Evolutionary conservation across 345 rosid species (phyloP).

Genomic region (Salix viminalis): DNA sequence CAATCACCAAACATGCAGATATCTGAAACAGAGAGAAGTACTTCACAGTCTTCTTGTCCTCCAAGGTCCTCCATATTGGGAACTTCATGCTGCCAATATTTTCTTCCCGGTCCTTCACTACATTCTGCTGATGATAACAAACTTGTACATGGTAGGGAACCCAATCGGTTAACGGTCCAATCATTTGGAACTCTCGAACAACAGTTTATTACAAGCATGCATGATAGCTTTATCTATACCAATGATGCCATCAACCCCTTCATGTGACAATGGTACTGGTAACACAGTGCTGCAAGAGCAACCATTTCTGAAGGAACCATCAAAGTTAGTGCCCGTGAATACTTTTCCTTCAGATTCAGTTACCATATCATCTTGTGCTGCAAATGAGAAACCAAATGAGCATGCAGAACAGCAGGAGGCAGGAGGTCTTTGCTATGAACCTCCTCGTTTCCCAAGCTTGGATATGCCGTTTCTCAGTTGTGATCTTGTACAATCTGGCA

Average conservation of each 20-base stretch:
- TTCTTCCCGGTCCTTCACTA: slow-evolving; percentile 29
- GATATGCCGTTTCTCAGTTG: slow-evolving; percentile 94
- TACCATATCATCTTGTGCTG: slow-evolving; percentile 32
- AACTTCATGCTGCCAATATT: slow-evolving; percentile 44
- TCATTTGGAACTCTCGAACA: slow-evolving; percentile 47
- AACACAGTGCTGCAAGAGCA: slow-evolving; percentile 40
- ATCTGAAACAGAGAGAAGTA: slow-evolving; percentile 36
- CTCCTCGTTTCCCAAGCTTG: slow-evolving; percentile 94
- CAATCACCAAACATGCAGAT: slow-evolving; percentile 37
- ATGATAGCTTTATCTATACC: slow-evolving; percentile 45
- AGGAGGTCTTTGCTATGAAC: slow-evolving; percentile 88
- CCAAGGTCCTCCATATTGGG: slow-evolving; percentile 39
- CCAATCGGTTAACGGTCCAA: slow-evolving; percentile 34
- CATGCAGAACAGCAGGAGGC: slow-evolving; percentile 41
- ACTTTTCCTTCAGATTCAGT: slow-evolving; percentile 47
- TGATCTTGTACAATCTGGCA: slow-evolving; percentile 77
- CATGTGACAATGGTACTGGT: slow-evolving; percentile 33
- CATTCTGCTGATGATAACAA: slow-evolving; percentile 33
- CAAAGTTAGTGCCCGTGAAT: slow-evolving; percentile 60
- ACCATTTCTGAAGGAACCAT: slow-evolving; percentile 48
- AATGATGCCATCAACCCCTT: slow-evolving; percentile 44
- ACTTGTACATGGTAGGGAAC: slow-evolving; percentile 31
- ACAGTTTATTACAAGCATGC: slow-evolving; percentile 30
- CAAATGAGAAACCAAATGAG: slow-evolving; percentile 32
- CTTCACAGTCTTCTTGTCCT: slow-evolving; percentile 39